Conservation (phyloP, 441 rosid species). For the Sinapis alba region DNA sequence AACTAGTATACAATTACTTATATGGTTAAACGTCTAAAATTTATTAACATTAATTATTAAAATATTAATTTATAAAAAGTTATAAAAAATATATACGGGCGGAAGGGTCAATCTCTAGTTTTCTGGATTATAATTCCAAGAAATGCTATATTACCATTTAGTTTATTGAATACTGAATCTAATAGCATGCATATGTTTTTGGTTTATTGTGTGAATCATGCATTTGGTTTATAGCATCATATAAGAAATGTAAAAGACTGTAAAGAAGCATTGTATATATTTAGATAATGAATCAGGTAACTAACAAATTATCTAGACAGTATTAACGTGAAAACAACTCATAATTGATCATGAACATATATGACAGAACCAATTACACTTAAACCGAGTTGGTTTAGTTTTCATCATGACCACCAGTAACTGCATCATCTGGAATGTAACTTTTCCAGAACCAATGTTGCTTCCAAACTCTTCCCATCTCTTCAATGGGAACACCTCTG, state of each 20-base stretch:
- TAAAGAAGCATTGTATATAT: neutral
- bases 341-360: neutral
- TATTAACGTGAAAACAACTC: neutral
- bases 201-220: neutral
- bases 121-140: neutral
- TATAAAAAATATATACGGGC: too few species aligned
- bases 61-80: too few species aligned
- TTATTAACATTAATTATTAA: too few species aligned
- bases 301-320: neutral
- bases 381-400: neutral
- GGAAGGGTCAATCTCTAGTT: too few species aligned
- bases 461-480: conserved; percentile 47
- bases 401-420: conserved; percentile 23
- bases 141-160: neutral
- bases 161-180: neutral
- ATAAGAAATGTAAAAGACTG: neutral
- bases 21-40: too few species aligned
- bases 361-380: neutral
- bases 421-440: conserved; percentile 43
- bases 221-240: neutral
- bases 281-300: neutral
- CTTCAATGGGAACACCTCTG: conserved; percentile 47
- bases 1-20: too few species aligned
- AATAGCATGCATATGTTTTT: neutral
- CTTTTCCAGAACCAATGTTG: conserved; percentile 49